Evolutionary conservation across 441 rosid genomes (phyloP).

Genomic region (Croton setiger): DNA sequence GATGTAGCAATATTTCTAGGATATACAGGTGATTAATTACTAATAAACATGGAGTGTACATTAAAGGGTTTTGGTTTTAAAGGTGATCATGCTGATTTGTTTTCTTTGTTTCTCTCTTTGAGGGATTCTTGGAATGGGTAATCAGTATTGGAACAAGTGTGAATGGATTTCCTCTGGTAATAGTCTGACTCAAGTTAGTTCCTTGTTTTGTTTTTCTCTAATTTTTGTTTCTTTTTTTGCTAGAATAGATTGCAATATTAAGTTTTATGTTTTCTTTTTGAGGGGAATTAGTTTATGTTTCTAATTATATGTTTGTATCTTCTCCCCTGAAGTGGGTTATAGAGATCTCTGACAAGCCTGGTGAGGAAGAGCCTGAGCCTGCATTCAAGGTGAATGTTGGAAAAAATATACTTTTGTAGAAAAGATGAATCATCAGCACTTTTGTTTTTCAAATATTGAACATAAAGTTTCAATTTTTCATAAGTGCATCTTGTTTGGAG

Average conservation of each 20-base stretch:
- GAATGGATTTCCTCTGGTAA: constrained; percentile 89
- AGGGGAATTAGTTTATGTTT: too few species aligned
- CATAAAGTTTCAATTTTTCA: neutral
- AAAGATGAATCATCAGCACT: neutral
- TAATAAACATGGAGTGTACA: neutral
- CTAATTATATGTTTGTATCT: constrained; percentile 15
- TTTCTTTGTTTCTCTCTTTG: constrained; percentile 66
- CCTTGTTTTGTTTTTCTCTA: constrained; percentile 5
- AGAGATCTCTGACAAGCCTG: constrained; percentile 91
- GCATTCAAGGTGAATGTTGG: constrained; percentile 76
- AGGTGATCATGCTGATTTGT: constrained; percentile 50
- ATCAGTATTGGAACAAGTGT: constrained; percentile 94
- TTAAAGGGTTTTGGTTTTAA: neutral
- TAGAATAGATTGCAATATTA: neutral
- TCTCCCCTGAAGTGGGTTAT: constrained; percentile 68
- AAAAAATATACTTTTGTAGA: neutral
- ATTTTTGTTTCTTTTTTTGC: neutral
- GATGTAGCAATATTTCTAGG: constrained; percentile 81
- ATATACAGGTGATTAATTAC: constrained; percentile 74
- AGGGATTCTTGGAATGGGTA: constrained; percentile 55
- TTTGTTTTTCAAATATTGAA: neutral
- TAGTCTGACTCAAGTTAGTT: constrained; percentile 23
- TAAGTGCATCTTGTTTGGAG: neutral
- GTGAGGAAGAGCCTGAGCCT: constrained; percentile 83
- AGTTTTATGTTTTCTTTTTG: constrained; percentile 13